Conservation (phyloP, 2,329 filamentous ascomycete species). For the Arthroderma sp. region DNA sequence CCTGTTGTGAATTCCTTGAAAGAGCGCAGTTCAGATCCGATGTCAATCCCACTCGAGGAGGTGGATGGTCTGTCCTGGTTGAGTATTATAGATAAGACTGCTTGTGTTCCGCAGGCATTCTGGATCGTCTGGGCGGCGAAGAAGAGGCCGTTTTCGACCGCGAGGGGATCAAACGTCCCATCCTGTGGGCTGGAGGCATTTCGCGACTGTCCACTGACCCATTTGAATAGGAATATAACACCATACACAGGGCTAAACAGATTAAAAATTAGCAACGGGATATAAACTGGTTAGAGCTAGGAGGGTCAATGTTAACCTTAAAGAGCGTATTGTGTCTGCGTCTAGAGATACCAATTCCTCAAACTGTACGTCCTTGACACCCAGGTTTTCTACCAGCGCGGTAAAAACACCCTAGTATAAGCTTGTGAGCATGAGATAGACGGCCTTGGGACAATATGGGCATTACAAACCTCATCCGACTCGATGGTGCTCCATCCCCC, state of each 20-base stretch:
- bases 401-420: conserved; percentile 75
- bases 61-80: conserved; percentile 51
- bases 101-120: conserved; percentile 95
- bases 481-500: conserved; percentile 94
- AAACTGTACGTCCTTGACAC: conserved; percentile 88
- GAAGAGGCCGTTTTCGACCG: conserved; percentile 62
- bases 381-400: conserved; percentile 82
- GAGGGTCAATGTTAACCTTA: conserved; percentile 28
- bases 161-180: conserved; percentile 65
- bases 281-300: background rate
- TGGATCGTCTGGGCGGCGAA: conserved; percentile 97
- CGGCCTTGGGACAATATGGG: background rate
- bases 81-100: conserved; percentile 77
- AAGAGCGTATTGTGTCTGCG: conserved; percentile 42
- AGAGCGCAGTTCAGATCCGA: conserved; percentile 57
- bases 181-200: conserved; percentile 59
- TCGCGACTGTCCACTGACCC: conserved; percentile 47
- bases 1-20: conserved; percentile 83
- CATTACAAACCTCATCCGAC: conserved; percentile 68
- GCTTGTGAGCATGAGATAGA: conserved; percentile 1
- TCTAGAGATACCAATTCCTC: conserved; percentile 91
- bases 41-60: conserved; percentile 43
- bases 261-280: background rate
- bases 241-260: conserved; percentile 77
- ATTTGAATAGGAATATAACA: conserved; percentile 99